Percentiles rank a stretch among this genome's conserved stretches.
These are phyloP conservation scores for Casuarina cunninghamiana DNA, from an alignment of 306 rosid species.

Conservation along the genomic window DNA sequence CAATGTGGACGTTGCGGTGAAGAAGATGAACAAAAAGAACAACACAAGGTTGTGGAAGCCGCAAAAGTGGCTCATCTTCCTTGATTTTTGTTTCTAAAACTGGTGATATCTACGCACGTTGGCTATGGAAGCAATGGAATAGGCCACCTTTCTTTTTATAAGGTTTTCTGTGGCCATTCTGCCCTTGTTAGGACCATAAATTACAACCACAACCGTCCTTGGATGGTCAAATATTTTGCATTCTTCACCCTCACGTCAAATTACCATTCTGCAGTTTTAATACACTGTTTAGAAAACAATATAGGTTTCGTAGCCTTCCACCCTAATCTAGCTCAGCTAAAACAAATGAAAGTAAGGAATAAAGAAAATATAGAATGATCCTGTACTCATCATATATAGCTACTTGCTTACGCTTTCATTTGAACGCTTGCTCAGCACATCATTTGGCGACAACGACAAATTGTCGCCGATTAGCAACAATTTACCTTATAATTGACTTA, in stretches of 20 bases:
- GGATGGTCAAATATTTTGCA: conserved; percentile 3
- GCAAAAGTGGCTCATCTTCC: conserved; percentile 45
- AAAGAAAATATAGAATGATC: too few species aligned
- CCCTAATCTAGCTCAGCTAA: too few species aligned
- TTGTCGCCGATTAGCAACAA: background rate
- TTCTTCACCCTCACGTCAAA: background rate
- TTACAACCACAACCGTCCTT: conserved; percentile 2
- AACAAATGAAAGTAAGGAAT: too few species aligned
- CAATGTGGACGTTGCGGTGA: conserved; percentile 7
- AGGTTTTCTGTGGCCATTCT: background rate
- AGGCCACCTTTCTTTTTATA: conserved; percentile 12
- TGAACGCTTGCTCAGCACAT: background rate
- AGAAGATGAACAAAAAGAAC: conserved; percentile 23
- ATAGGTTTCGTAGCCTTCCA: too few species aligned
- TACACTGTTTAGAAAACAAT: background rate
- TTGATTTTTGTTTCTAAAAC: conserved; percentile 8
- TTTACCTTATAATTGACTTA: background rate
- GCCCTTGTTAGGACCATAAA: background rate
- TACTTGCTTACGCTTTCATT: background rate
- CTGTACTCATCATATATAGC: background rate
- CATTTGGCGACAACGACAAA: background rate
- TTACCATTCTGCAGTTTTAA: background rate
- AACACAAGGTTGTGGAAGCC: conserved; percentile 28
- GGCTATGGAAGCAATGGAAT: conserved; percentile 3
- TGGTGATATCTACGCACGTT: conserved; percentile 25